A percentile compares a stretch with the other conserved stretches of the same genome.
phyloP scores from a whole-genome alignment of 352 stramenopile genomes.

The Phytophthora sp. region DNA sequence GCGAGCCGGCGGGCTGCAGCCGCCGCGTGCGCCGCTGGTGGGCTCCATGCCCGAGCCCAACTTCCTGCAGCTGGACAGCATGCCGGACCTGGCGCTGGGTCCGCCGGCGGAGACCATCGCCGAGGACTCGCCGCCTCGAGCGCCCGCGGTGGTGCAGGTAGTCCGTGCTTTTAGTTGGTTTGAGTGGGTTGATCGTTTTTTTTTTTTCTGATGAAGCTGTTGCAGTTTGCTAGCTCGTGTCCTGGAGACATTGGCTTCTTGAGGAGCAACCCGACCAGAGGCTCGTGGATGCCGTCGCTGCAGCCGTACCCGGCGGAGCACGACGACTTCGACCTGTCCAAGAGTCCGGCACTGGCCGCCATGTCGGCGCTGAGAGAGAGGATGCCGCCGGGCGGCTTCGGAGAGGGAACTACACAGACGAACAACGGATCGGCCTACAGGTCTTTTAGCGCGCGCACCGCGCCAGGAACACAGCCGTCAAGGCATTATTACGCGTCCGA shows the following conservation, averaged over 20 bases:
- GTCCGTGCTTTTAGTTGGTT: neutral
- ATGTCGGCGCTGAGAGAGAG: slow-evolving; percentile 67
- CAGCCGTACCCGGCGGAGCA: slow-evolving; percentile 28
- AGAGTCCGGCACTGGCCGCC: slow-evolving; percentile 65
- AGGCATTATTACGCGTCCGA: slow-evolving; percentile 39
- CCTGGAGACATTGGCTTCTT: slow-evolving; percentile 70
- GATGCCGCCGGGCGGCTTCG: slow-evolving; percentile 16
- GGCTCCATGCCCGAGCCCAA: slow-evolving; percentile 70
- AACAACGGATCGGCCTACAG: slow-evolving; percentile 27
- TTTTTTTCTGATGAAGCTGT: slow-evolving; percentile 26
- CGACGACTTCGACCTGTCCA: slow-evolving; percentile 77
- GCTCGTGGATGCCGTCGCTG: slow-evolving; percentile 48
- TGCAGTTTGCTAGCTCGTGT: slow-evolving; percentile 73
- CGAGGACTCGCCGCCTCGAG: slow-evolving; percentile 31
- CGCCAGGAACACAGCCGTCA: slow-evolving; percentile 21
- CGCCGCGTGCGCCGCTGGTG: slow-evolving; percentile 58
- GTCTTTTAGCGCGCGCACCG: slow-evolving; percentile 24
- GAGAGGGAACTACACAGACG: slow-evolving; percentile 16
- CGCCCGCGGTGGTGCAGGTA: slow-evolving; percentile 59
- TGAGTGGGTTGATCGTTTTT: neutral
- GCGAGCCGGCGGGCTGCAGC: slow-evolving; percentile 40
- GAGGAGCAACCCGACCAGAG: slow-evolving; percentile 38
- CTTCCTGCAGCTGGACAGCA: slow-evolving; percentile 54
- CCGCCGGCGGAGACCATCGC: slow-evolving; percentile 40
- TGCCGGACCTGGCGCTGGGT: slow-evolving; percentile 67